Evolutionary conservation across 2,329 filamentous ascomycete genomes (phyloP).

Genomic region (Trichophyton verrucosum): DNA sequence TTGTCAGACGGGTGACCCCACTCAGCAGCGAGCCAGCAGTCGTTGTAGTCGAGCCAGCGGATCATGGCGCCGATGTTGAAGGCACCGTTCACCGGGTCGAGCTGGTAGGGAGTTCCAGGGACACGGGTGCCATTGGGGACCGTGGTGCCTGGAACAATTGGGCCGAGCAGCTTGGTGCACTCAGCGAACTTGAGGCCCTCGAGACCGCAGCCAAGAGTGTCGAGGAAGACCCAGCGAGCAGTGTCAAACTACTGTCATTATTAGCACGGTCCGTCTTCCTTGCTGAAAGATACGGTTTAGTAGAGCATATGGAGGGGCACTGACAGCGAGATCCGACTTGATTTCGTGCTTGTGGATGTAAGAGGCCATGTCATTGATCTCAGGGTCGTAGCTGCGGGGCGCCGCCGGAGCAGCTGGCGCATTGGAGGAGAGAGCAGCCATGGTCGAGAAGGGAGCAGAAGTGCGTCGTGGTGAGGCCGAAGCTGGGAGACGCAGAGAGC

Average conservation of each 20-base stretch:
- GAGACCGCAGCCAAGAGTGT: slow-evolving; percentile 91
- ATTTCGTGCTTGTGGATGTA: slow-evolving; percentile 91
- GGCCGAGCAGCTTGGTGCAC: slow-evolving; percentile 88
- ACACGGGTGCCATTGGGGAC: slow-evolving; percentile 89
- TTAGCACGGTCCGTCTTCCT: slow-evolving; percentile 3
- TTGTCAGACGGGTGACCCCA: slow-evolving; percentile 99
- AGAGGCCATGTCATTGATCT: slow-evolving; percentile 87
- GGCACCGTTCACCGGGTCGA: slow-evolving; percentile 88
- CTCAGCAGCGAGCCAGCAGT: slow-evolving; percentile 98
- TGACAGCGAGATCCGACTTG: slow-evolving; percentile 81
- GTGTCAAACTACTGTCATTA: slow-evolving; percentile 65
- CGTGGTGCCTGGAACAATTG: slow-evolving; percentile 75
- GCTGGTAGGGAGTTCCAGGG: slow-evolving; percentile 80
- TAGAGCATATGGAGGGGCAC: slow-evolving; percentile 26
- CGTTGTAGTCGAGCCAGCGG: slow-evolving; percentile 98
- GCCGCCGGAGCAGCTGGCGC: slow-evolving; percentile 23
- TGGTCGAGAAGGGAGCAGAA: slow-evolving; percentile 31
- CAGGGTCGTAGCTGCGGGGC: slow-evolving; percentile 62
- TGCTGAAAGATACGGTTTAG: not conserved
- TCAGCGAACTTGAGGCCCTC: slow-evolving; percentile 92
- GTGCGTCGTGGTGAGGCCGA: slow-evolving; percentile 23
- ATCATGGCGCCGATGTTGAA: slow-evolving; percentile 99
- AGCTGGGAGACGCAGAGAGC: slow-evolving; percentile 17
- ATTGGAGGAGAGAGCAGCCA: slow-evolving; percentile 29
- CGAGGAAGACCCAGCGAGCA: slow-evolving; percentile 88